Percentiles rank a stretch among this genome's conserved stretches.
These are phyloP conservation scores for Dicorynia guianensis DNA, from an alignment of 306 rosid genomes.

Conservation along the genomic window DNA sequence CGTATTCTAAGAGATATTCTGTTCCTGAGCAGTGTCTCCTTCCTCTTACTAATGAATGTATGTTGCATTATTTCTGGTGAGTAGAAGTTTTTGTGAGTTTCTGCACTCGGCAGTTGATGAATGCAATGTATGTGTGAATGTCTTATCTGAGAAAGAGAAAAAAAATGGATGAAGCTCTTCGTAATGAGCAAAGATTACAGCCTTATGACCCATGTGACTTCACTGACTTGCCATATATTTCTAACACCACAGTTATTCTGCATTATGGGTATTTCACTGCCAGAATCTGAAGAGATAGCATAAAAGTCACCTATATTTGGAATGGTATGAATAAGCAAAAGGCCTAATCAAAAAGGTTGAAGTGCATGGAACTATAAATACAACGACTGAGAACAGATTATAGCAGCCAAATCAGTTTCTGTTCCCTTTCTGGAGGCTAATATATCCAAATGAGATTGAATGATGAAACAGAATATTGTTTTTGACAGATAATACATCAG, in stretches of 20 bases:
- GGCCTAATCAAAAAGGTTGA: neutral
- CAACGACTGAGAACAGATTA: neutral
- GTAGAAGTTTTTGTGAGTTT: too few species aligned
- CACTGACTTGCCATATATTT: too few species aligned
- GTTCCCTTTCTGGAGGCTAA: neutral
- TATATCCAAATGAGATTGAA: neutral
- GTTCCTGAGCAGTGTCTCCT: constrained; percentile 86
- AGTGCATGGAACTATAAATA: neutral
- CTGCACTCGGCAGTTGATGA: too few species aligned
- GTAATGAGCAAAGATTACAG: too few species aligned
- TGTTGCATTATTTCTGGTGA: constrained; percentile 24
- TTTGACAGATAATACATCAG: neutral
- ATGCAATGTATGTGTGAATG: too few species aligned
- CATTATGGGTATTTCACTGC: neutral
- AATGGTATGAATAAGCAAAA: neutral
- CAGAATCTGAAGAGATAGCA: neutral
- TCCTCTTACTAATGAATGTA: constrained; percentile 82
- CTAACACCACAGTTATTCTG: neutral
- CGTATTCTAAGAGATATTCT: constrained; percentile 70
- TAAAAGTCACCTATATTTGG: neutral
- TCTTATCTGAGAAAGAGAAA: too few species aligned
- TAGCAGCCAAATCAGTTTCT: neutral
- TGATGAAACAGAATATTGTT: neutral
- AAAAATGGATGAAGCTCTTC: too few species aligned
- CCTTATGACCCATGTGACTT: too few species aligned